phyloP scores from a whole-genome alignment of 441 rosid species.

The Erysimum pusillum region DNA sequence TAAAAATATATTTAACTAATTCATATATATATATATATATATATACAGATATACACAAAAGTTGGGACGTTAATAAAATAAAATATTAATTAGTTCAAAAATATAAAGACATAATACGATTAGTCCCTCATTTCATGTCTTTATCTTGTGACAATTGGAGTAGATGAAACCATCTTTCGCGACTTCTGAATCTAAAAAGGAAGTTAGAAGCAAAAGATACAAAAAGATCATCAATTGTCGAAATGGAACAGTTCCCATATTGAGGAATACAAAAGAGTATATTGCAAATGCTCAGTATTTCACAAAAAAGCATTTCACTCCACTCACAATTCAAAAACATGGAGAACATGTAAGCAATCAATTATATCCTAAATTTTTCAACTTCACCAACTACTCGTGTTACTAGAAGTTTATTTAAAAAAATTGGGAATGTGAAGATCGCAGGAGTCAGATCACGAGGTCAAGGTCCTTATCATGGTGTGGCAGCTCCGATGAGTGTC shows the following conservation, averaged over 20 bases:
- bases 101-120: no score
- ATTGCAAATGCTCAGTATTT: not conserved
- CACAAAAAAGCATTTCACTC: not conserved
- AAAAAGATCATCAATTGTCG: not conserved
- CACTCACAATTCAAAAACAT: not conserved
- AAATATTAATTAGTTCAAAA: no score
- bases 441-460: not conserved
- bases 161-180: constrained; percentile 32
- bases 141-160: no score
- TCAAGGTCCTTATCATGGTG: constrained; percentile 2
- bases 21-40: no score
- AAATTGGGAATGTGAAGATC: not conserved
- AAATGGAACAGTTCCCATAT: constrained; percentile 28
- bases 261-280: constrained; percentile 6
- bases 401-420: not conserved
- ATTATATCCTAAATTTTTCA: not conserved
- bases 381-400: not conserved
- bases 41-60: no score
- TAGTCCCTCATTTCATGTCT: no score
- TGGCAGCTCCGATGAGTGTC: not conserved
- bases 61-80: no score
- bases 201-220: not conserved
- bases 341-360: constrained; percentile 23
- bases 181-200: not conserved
- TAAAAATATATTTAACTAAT: not conserved